phyloP scores from a whole-genome alignment of 2,329 filamentous ascomycete species.

The Aureobasidium sp. region DNA sequence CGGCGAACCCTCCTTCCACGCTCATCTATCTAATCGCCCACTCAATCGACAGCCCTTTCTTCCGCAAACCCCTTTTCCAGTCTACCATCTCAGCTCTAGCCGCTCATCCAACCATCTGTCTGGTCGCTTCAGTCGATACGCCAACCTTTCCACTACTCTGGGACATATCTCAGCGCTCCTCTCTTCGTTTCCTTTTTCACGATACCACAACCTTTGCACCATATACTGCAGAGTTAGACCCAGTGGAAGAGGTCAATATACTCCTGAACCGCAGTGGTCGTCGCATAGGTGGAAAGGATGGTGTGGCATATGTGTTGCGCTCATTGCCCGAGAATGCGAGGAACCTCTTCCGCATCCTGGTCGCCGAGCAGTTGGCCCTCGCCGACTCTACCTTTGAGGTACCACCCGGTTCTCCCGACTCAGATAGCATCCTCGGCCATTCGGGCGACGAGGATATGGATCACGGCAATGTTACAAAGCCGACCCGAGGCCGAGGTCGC shows the following conservation, averaged over 20 bases:
- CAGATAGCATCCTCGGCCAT: constrained; percentile 7
- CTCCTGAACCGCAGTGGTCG: constrained; percentile 74
- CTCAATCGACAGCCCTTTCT: constrained; percentile 72
- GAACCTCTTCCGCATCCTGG: constrained; percentile 75
- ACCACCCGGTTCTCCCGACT: constrained; percentile 24
- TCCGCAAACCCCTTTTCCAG: constrained; percentile 66
- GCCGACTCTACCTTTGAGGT: constrained; percentile 38
- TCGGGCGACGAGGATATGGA: constrained; percentile 21
- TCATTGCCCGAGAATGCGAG: constrained; percentile 88
- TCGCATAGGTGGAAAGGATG: constrained; percentile 80
- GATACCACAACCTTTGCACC: constrained; percentile 85
- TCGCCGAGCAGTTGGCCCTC: constrained; percentile 73
- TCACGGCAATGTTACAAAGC: constrained; percentile 24
- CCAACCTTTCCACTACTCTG: constrained; percentile 83
- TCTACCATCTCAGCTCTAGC: constrained; percentile 69
- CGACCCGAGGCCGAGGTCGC: constrained; percentile 17
- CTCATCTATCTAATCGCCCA: constrained; percentile 52
- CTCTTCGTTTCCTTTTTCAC: constrained; percentile 84
- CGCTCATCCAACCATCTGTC: constrained; percentile 61
- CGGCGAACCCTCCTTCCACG: constrained; percentile 33
- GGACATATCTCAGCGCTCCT: constrained; percentile 77
- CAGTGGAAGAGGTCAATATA: constrained; percentile 84
- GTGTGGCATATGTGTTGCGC: constrained; percentile 82
- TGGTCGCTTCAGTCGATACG: constrained; percentile 79
- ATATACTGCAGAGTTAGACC: constrained; percentile 67